Evolutionary conservation across 768 basidiomycete species (phyloP), one percentile per base, ranked within the genome.

Genomic region (Phanerochaete sordida): DNA sequence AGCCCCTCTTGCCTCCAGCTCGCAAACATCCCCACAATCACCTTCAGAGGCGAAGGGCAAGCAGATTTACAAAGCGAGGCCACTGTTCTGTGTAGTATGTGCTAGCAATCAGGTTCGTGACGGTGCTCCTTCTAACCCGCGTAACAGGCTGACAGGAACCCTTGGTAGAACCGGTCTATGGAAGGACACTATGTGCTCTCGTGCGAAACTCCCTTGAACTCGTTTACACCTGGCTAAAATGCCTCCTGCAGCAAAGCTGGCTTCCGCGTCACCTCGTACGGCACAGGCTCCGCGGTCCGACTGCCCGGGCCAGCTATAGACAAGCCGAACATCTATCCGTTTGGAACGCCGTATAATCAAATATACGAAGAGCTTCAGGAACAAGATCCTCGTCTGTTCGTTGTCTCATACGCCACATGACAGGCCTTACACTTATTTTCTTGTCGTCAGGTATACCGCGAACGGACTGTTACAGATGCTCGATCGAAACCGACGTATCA

Each of bases 381-480:
- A 3, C 96, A 98, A 75, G 95, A 98, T 70, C 76, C 84, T 55
- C 84, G 86, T 50, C 69, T 99, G 94, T 95, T 66, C 75, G 92
- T 51, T 28, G 51, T 16, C 60, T 59, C 58, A 49, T 57, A 21
- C 27, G 28, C 24, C 26, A 9, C 51, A 12, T 35, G 13, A 46
- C 44, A n/a, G n/a, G n/a, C n/a, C 51, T 35, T 1, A 33, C 51
- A 35, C 12, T 9, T 33, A 6, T 27, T 23, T 26, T 47, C 19
- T 45, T n/a, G n/a, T n/a, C 51, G 46, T 56, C 66, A 96, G 95
- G 66, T 98, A 99, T 72, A 86, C 87, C 8, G 88, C 92, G 30
- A 98, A 98, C 73, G 97, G 97, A 4, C 79, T 98, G 24, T 75
- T 99, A 46, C 90, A 89, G 61, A 99, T 99, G 97, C 77, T 99